phyloP scores from a whole-genome alignment of 805 yeast genomes.

The Zygosaccharomyces bailii region DNA sequence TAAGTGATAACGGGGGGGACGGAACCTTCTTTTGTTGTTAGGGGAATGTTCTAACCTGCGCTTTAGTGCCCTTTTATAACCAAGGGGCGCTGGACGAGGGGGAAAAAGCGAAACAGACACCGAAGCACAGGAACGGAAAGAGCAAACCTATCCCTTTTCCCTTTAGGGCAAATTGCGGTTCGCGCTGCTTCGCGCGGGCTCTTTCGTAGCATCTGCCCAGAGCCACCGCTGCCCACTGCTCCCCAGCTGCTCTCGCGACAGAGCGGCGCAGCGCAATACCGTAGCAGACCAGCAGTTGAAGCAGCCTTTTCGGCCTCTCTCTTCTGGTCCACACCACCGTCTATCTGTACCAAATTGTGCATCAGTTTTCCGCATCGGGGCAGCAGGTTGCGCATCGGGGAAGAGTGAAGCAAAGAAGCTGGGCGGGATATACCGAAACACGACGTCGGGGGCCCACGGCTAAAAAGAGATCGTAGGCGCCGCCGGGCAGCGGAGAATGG shows the following conservation, averaged over 20 bases:
- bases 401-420: background rate
- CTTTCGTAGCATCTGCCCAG: no score
- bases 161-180: conserved; percentile 8
- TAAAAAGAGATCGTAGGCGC: no score
- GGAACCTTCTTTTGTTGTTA: background rate
- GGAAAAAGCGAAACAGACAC: background rate
- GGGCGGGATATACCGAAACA: background rate
- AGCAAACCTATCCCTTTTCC: conserved; percentile 10
- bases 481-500: no score
- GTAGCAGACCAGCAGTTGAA: no score
- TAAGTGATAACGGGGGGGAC: background rate
- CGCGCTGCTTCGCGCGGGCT: conserved; percentile 6
- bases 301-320: background rate
- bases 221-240: conserved; percentile 5
- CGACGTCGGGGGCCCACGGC: no score
- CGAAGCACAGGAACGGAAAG: background rate
- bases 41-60: background rate
- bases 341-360: background rate
- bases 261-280: background rate
- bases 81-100: background rate
- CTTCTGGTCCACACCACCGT: background rate
- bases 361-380: background rate
- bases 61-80: background rate
- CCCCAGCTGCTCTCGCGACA: background rate
- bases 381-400: background rate